Evolutionary conservation across 2,329 filamentous ascomycete genomes (phyloP).

Genomic region (Monilinia aucupariae): DNA sequence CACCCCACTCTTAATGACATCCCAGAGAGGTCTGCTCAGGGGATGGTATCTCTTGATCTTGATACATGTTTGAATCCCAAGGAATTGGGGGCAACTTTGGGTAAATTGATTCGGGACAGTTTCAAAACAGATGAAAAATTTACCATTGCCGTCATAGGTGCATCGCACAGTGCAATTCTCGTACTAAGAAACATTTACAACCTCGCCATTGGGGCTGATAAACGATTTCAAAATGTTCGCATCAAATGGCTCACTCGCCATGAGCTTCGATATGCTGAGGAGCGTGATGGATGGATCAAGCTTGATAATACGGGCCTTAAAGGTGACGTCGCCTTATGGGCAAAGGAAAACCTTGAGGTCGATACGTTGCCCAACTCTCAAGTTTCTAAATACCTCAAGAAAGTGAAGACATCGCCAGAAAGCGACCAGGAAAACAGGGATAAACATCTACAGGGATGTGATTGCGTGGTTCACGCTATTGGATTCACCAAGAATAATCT

Average conservation of each 20-base stretch:
- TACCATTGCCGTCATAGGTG: conserved; percentile 54
- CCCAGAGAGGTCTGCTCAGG: conserved; percentile 38
- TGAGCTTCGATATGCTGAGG: conserved; percentile 54
- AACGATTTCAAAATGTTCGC: conserved; percentile 40
- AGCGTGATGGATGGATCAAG: conserved; percentile 57
- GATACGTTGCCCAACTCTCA: conserved; percentile 38
- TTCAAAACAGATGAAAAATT: neutral
- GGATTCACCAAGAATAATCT: conserved; percentile 49
- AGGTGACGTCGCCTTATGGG: conserved; percentile 55
- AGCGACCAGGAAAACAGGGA: conserved; percentile 43
- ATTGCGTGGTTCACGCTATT: conserved; percentile 53
- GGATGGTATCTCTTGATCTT: neutral
- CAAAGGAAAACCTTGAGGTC: conserved; percentile 52
- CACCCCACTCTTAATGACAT: conserved; percentile 41
- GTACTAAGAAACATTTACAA: conserved; percentile 56
- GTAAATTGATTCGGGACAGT: neutral
- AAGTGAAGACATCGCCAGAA: conserved; percentile 28
- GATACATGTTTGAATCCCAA: neutral
- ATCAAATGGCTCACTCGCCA: conserved; percentile 61
- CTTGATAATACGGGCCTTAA: conserved; percentile 62
- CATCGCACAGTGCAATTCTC: conserved; percentile 58
- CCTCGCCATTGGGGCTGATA: conserved; percentile 31
- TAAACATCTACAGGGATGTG: conserved; percentile 44
- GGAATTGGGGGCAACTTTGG: neutral
- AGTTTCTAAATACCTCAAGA: conserved; percentile 31